Percentiles rank a stretch among this genome's conserved stretches.
These are phyloP conservation scores for Moesziomyces sp. DNA, from an alignment of 1,284 basidiomycete species.

Conservation along the genomic window DNA sequence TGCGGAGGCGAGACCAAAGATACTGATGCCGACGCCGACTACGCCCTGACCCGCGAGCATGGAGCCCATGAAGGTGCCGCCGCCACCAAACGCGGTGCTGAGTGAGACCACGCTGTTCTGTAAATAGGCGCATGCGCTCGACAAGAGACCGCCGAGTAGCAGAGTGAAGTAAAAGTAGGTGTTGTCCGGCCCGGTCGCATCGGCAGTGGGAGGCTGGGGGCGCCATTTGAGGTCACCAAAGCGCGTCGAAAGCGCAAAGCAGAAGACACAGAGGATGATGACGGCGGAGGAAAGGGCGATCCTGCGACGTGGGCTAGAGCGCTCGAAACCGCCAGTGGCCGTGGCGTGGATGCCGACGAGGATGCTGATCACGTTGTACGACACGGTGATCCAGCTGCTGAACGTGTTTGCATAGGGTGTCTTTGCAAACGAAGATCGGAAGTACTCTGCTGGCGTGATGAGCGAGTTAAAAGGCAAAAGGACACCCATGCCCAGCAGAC, in stretches of 20 bases:
- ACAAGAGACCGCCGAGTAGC: conserved; percentile 37
- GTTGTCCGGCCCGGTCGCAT: conserved; percentile 7
- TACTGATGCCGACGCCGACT: conserved; percentile 53
- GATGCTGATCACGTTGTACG: conserved; percentile 58
- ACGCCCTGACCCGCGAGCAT: conserved; percentile 63
- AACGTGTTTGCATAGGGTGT: conserved; percentile 51
- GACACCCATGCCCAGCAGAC: conserved; percentile 47
- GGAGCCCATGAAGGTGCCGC: conserved; percentile 52
- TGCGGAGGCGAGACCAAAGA: conserved; percentile 55
- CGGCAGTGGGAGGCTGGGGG: conserved; percentile 1
- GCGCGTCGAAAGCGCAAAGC: conserved; percentile 39
- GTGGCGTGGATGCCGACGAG: conserved; percentile 53
- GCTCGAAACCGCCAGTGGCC: conserved; percentile 45
- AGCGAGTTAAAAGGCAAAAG: conserved; percentile 57
- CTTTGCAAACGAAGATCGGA: conserved; percentile 44
- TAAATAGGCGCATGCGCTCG: conserved; percentile 55
- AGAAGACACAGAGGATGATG: conserved; percentile 38
- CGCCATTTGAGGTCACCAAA: conserved; percentile 6
- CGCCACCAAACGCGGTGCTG: conserved; percentile 53
- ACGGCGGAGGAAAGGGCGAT: conserved; percentile 32
- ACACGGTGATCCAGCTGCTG: conserved; percentile 59
- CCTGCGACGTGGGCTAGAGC: conserved; percentile 38
- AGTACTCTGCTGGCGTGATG: conserved; percentile 64
- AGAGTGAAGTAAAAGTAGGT: conserved; percentile 48
- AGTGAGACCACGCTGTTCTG: conserved; percentile 63